Percentiles rank a stretch among this genome's conserved stretches.
These are phyloP conservation scores for Eucalyptus cloeziana DNA, from an alignment of 345 rosid species.

Conservation along the genomic window DNA sequence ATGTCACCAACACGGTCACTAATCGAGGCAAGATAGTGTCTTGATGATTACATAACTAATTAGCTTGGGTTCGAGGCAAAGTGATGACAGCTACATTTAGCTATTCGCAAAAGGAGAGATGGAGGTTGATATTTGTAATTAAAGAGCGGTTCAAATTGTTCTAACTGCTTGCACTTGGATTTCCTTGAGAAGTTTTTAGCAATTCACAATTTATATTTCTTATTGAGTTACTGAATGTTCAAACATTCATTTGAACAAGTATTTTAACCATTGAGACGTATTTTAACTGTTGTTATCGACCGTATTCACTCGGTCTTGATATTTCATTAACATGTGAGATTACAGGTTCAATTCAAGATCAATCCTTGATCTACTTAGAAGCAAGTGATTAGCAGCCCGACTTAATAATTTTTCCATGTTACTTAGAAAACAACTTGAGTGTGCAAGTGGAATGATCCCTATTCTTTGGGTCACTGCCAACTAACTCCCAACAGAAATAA, in stretches of 20 bases:
- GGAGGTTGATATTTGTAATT: not conserved
- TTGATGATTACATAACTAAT: not conserved
- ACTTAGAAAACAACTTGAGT: not conserved
- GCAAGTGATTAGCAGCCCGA: not conserved
- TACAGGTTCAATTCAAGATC: not conserved
- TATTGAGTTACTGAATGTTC: not conserved
- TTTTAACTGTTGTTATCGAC: rapidly evolving
- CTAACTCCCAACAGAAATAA: not conserved
- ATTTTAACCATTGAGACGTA: not conserved
- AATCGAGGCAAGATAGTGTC: not conserved
- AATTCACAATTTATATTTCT: rapidly evolving
- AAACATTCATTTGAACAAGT: not conserved
- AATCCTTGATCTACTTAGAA: not conserved
- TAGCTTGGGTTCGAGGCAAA: not conserved
- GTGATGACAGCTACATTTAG: not conserved
- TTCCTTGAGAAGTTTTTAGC: not conserved
- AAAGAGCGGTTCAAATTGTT: not conserved
- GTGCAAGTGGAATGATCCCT: not conserved
- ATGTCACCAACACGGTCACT: not conserved
- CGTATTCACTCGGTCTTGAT: not conserved
- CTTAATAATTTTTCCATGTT: not conserved
- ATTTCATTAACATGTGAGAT: not conserved
- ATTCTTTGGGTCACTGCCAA: not conserved
- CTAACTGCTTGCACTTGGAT: not conserved
- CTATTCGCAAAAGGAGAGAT: not conserved